phyloP scores from a whole-genome alignment of 2,329 filamentous ascomycete genomes.

The Diaporthe ampelina region DNA sequence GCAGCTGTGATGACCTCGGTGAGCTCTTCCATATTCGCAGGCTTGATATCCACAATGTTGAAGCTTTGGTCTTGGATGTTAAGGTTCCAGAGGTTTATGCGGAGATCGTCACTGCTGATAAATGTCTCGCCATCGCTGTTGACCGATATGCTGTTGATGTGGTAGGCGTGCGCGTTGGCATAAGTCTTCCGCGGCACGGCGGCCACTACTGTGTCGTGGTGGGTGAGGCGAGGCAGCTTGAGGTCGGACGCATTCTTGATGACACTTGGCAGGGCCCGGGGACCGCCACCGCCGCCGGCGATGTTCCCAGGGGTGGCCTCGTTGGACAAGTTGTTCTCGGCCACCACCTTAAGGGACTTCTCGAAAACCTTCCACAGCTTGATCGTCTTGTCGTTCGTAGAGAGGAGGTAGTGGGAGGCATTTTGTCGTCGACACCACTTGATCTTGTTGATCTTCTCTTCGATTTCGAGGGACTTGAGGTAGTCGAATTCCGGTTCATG shows the following conservation, averaged over 20 bases:
- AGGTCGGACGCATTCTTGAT: conserved; percentile 88
- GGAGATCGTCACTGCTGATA: conserved; percentile 97
- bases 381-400: conserved; percentile 99
- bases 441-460: conserved; percentile 99
- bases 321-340: conserved; percentile 97
- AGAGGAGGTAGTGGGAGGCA: conserved; percentile 96
- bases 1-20: conserved; percentile 99
- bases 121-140: conserved; percentile 99
- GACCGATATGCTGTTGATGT: conserved; percentile 99
- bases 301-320: conserved; percentile 85
- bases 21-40: conserved; percentile 99
- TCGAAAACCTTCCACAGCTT: conserved; percentile 99
- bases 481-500: conserved; percentile 99
- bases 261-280: conserved; percentile 78
- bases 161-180: conserved; percentile 98
- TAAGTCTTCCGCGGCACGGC: conserved; percentile 96
- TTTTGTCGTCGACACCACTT: conserved; percentile 99
- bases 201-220: conserved; percentile 98
- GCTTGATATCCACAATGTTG: conserved; percentile 99
- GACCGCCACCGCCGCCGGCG: conserved; percentile 81
- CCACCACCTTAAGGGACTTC: conserved; percentile 98
- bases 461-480: conserved; percentile 98
- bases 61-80: conserved; percentile 99
- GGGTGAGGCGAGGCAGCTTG: conserved; percentile 94
- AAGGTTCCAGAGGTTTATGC: conserved; percentile 98